A percentile compares a stretch with the other conserved stretches of the same genome.
These are phyloP conservation scores for Camellia lanceoleosa DNA, from an alignment of 148 eudicot genomes.

Conservation along the genomic window DNA sequence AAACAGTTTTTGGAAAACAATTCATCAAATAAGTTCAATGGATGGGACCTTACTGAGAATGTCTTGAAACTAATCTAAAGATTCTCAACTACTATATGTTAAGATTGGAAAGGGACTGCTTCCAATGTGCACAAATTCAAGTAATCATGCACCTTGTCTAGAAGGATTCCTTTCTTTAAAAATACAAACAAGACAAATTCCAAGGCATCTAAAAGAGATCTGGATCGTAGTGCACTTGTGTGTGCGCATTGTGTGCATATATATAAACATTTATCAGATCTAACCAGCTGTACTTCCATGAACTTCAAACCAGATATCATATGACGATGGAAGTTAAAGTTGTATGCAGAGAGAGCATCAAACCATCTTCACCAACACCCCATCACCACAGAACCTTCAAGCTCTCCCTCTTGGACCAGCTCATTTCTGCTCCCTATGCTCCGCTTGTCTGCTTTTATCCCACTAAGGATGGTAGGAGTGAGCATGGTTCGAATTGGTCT, in stretches of 20 bases:
- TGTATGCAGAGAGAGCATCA: constrained; percentile 32
- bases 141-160: too few species aligned
- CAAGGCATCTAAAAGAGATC: not conserved
- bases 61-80: too few species aligned
- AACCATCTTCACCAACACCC: constrained; percentile 43
- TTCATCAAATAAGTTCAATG: too few species aligned
- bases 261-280: not conserved
- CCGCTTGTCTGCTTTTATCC: constrained; percentile 41
- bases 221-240: not conserved
- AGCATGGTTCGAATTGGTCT: too few species aligned
- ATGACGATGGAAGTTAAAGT: constrained; percentile 26
- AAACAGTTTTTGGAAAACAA: too few species aligned
- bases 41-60: too few species aligned
- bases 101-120: too few species aligned
- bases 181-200: not conserved
- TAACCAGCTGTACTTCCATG: not conserved
- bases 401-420: constrained; percentile 41
- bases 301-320: constrained; percentile 15
- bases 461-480: constrained; percentile 3
- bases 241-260: not conserved
- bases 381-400: constrained; percentile 31
- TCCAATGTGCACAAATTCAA: too few species aligned
- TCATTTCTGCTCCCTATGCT: constrained; percentile 49
- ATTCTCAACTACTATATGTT: too few species aligned
- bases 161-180: not conserved